Evolutionary conservation across 176 grass and related monocot genomes (phyloP).

Genomic region (Cenchrus purpureus): DNA sequence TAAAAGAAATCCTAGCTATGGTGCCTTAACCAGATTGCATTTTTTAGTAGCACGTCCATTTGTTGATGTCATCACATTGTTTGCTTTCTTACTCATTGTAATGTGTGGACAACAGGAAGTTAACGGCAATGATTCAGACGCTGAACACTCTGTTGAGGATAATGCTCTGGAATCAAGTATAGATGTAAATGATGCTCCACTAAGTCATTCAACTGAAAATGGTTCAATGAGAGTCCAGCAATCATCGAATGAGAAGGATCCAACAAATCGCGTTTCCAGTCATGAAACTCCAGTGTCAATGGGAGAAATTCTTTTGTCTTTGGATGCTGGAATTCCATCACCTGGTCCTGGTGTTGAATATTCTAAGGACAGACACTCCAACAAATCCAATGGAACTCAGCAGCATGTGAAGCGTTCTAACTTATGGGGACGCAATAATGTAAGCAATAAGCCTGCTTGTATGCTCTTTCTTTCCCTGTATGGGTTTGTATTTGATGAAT

Average conservation of each 20-base stretch:
- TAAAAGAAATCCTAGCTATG: not conserved
- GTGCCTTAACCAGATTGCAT: not conserved
- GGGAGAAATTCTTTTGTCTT: slow-evolving; percentile 95
- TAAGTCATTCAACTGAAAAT: slow-evolving; percentile 49
- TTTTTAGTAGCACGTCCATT: slow-evolving; percentile 32
- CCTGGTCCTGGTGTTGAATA: slow-evolving; percentile 66
- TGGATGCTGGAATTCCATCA: slow-evolving; percentile 82
- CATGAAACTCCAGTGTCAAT: slow-evolving; percentile 78
- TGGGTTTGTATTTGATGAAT: slow-evolving; percentile 39
- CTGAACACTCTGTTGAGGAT: slow-evolving; percentile 54
- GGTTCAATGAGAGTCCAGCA: slow-evolving; percentile 47
- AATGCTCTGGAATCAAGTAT: slow-evolving; percentile 51
- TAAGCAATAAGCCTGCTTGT: slow-evolving; percentile 46
- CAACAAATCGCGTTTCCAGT: slow-evolving; percentile 43
- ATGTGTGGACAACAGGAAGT: slow-evolving; percentile 58
- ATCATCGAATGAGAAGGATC: slow-evolving; percentile 52
- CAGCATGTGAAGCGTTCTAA: slow-evolving; percentile 67
- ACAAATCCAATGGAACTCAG: slow-evolving; percentile 76
- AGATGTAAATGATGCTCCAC: slow-evolving; percentile 48
- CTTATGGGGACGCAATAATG: slow-evolving; percentile 86
- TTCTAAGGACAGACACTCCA: slow-evolving; percentile 58
- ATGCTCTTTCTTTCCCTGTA: slow-evolving; percentile 17
- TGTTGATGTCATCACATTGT: slow-evolving; percentile 18
- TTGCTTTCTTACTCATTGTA: slow-evolving; percentile 26
- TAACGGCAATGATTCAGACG: slow-evolving; percentile 64